These are phyloP conservation scores for Petunia hybrid DNA, from an alignment of 305 asterid genomes.

Conservation along the genomic window DNA sequence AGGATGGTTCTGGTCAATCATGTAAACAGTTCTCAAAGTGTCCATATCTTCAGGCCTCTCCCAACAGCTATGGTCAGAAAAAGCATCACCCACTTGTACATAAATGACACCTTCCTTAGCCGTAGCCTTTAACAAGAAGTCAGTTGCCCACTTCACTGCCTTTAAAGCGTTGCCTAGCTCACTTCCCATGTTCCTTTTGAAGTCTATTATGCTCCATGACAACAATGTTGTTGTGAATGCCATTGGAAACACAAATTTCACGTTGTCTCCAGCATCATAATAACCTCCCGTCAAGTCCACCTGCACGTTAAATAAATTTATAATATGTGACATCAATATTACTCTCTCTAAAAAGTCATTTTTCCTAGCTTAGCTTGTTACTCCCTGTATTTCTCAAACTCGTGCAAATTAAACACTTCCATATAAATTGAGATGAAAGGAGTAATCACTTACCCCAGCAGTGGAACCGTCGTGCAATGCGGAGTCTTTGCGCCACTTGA, in stretches of 20 bases:
- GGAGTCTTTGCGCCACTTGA: slow-evolving; percentile 82
- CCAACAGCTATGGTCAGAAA: slow-evolving; percentile 84
- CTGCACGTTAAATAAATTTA: slow-evolving; percentile 34
- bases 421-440: background rate
- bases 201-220: slow-evolving; percentile 87
- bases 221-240: slow-evolving; percentile 77
- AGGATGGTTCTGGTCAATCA: slow-evolving; percentile 62
- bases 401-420: too few relatives aligned
- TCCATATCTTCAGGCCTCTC: slow-evolving; percentile 91
- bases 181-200: slow-evolving; percentile 59
- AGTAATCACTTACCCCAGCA: slow-evolving; percentile 53
- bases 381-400: too few relatives aligned
- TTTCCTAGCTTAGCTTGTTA: too few relatives aligned
- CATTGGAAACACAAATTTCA: slow-evolving; percentile 89
- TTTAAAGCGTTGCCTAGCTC: slow-evolving; percentile 64
- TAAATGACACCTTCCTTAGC: slow-evolving; percentile 66
- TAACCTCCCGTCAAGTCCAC: slow-evolving; percentile 82
- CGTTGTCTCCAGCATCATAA: slow-evolving; percentile 87
- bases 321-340: too few relatives aligned
- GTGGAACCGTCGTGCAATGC: slow-evolving; percentile 84
- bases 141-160: slow-evolving; percentile 84
- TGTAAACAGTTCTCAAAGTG: slow-evolving; percentile 66
- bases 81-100: slow-evolving; percentile 77
- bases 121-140: slow-evolving; percentile 72
- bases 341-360: background rate